Conservation (phyloP, 495 filamentous ascomycete genomes). For the Ramalina intermedia region DNA sequence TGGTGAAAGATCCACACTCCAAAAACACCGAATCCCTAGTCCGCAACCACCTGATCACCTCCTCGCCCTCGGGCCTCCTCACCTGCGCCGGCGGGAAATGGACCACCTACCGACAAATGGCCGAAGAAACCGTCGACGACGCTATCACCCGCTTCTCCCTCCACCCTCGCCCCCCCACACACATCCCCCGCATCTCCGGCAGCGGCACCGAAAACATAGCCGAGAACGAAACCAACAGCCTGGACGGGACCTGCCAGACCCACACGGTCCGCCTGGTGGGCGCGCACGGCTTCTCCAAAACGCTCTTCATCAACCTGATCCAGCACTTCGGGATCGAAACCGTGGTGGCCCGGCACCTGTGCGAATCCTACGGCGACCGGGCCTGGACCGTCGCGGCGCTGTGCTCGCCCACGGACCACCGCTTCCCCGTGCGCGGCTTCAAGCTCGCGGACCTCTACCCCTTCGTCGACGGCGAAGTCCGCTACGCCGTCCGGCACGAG, state of each 20-base stretch:
- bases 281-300: constrained; percentile 88
- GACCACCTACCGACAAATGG: constrained; percentile 99
- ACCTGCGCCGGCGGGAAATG: constrained; percentile 97
- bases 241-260: constrained; percentile 82
- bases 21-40: constrained; percentile 90
- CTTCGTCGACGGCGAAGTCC: constrained; percentile 91
- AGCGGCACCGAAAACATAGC: constrained; percentile 56
- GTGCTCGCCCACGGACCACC: constrained; percentile 61
- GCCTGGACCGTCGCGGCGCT: constrained; percentile 90
- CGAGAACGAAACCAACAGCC: constrained; percentile 52
- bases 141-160: constrained; percentile 67
- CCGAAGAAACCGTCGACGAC: constrained; percentile 89
- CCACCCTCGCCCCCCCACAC: constrained; percentile 38
- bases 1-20: constrained; percentile 89
- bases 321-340: constrained; percentile 95
- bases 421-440: constrained; percentile 79
- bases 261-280: constrained; percentile 81
- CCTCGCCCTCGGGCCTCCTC: constrained; percentile 72
- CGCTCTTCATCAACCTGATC: constrained; percentile 95
- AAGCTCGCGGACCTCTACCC: constrained; percentile 75
- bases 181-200: constrained; percentile 63
- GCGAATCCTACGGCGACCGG: constrained; percentile 81
- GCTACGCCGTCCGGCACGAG: constrained; percentile 80
- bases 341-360: constrained; percentile 84
- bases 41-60: constrained; percentile 83